These are phyloP conservation scores for Somion occarium DNA, from an alignment of 1,284 basidiomycete species.

Conservation along the genomic window DNA sequence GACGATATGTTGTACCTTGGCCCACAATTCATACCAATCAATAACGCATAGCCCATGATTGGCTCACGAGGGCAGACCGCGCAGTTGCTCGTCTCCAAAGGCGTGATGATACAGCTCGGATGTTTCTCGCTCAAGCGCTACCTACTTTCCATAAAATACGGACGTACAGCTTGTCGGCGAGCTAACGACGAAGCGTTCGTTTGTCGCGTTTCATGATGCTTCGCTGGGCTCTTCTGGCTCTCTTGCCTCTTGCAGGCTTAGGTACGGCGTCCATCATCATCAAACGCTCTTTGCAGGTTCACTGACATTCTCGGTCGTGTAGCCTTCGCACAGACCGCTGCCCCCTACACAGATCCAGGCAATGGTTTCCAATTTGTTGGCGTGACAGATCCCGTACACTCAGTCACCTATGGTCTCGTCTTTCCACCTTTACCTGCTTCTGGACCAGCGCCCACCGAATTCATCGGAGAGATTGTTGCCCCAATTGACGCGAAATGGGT, in stretches of 20 bases:
- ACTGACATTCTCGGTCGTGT: slow-evolving; percentile 2
- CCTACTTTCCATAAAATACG: neutral
- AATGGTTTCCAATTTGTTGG: slow-evolving; percentile 55
- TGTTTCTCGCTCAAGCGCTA: slow-evolving; percentile 14
- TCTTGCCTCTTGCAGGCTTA: slow-evolving; percentile 23
- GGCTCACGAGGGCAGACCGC: slow-evolving; percentile 14
- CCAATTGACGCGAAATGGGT: slow-evolving; percentile 51
- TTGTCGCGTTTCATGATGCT: slow-evolving; percentile 13
- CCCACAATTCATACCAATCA: neutral
- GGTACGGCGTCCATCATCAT: slow-evolving; percentile 16
- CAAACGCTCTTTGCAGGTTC: neutral
- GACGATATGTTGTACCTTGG: neutral
- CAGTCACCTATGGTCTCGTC: slow-evolving; percentile 47
- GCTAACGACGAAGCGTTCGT: slow-evolving; percentile 4
- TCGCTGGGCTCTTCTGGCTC: slow-evolving; percentile 18
- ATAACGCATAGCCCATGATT: neutral
- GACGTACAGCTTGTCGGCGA: slow-evolving; percentile 5
- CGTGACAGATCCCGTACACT: slow-evolving; percentile 42
- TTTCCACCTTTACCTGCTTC: slow-evolving; percentile 44
- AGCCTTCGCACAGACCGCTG: slow-evolving; percentile 38
- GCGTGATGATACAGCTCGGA: slow-evolving; percentile 11
- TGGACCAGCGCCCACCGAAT: slow-evolving; percentile 39
- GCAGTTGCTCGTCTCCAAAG: neutral
- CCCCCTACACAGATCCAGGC: slow-evolving; percentile 41
- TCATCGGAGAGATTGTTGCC: slow-evolving; percentile 58